Conservation (phyloP, 2,329 filamentous ascomycete species). For the Orbilia ellipsospora region DNA sequence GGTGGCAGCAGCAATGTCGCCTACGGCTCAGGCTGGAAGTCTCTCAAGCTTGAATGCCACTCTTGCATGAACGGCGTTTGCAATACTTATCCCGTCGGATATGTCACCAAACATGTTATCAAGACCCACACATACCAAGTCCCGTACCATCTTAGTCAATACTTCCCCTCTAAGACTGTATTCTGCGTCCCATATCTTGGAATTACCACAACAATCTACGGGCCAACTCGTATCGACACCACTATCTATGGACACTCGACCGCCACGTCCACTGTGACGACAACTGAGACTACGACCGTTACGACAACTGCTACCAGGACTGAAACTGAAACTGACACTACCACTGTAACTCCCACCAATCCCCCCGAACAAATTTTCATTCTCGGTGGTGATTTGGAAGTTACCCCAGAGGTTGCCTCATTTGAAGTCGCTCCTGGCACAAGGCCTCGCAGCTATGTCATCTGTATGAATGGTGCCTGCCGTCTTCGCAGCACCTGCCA, state of each 20-base stretch:
- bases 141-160: slow-evolving; percentile 42
- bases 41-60: slow-evolving; percentile 41
- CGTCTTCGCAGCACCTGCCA: slow-evolving; percentile 20
- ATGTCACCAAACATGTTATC: slow-evolving; percentile 31
- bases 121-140: slow-evolving; percentile 31
- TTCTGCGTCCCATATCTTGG: slow-evolving; percentile 29
- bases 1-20: slow-evolving; percentile 30
- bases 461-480: slow-evolving; percentile 37
- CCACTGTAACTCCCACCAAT: background rate
- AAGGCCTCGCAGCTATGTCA: slow-evolving; percentile 15
- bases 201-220: slow-evolving; percentile 38
- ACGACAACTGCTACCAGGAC: slow-evolving; percentile 2
- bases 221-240: slow-evolving; percentile 25
- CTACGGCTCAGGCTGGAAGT: slow-evolving; percentile 36
- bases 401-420: background rate
- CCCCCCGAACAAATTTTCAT: slow-evolving; percentile 9
- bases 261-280: slow-evolving; percentile 22
- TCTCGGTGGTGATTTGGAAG: slow-evolving; percentile 24
- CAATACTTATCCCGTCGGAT: slow-evolving; percentile 34
- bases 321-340: slow-evolving; percentile 11
- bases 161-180: slow-evolving; percentile 38
- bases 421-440: background rate
- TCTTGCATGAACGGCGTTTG: slow-evolving; percentile 52
- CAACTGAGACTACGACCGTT: slow-evolving; percentile 16
- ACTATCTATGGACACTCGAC: slow-evolving; percentile 24